Evolutionary conservation across 768 basidiomycete genomes (phyloP), one percentile per base, ranked within the genome.

Genomic region (Trametes gibbosa): DNA sequence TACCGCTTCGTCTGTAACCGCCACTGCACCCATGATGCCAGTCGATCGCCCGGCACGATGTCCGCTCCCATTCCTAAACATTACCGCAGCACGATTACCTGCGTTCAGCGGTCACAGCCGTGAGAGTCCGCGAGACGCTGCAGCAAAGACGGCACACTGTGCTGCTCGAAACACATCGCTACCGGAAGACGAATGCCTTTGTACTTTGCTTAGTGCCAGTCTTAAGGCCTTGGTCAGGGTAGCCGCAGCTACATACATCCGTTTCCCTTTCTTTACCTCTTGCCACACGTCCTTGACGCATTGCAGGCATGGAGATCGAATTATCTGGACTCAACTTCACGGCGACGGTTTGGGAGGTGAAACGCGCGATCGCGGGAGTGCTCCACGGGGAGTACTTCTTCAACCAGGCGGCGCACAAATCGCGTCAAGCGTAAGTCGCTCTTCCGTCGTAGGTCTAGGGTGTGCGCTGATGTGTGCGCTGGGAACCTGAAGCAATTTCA

Each of bases 351-450:
- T 86, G 79, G 74, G 78, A 80, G 23, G 75, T 89, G 10, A 84
- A 78, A n/a, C 77, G 80, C 29, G 75, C 70, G 4, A 74, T 91
- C 42, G 81, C 81, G 0, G 49, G 63, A 5, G 75, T 84, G 29
- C 71, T 91, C 0, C 89, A 90, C 60, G 76, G 76, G 1, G 73
- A 77, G 16, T 76, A 77, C 19, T 81, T 84, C 61, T 68, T 70
- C 58, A 52, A 69, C 8, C 42, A 46, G 6, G 29, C 23, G 1
- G 42, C 40, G 2, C 49, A 53, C 16, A 46, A 58, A 16, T 46
- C 56, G 1, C 50, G 63, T 4, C 51, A 17, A 19, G 42, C 61
- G 60, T 62, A 24, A 47, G 60, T 39, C 16, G 13, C 13, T 32
- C 29, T 32, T n/a, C n/a, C n/a, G n/a, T n/a, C 29, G 29, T 10